Conservation (phyloP, 257 asterid genomes). For the Echites panduratus region DNA sequence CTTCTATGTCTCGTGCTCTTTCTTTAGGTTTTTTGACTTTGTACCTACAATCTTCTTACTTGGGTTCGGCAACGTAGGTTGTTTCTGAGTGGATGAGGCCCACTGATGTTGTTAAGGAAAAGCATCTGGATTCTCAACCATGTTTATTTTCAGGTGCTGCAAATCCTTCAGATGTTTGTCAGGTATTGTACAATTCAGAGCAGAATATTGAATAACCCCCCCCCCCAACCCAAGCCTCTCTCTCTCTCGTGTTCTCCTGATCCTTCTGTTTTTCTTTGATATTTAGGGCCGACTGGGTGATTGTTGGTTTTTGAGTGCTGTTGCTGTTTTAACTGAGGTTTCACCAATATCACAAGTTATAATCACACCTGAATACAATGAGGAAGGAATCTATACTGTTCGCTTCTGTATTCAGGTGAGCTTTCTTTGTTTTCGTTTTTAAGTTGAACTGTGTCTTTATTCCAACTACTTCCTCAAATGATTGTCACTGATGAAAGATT, state of each 20-base stretch:
- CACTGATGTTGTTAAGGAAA: constrained; percentile 68
- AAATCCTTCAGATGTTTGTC: constrained; percentile 98
- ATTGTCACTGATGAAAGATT: too few relatives aligned
- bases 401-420: constrained; percentile 97
- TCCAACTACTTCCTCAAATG: neutral
- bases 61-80: constrained; percentile 43
- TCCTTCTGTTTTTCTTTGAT: neutral
- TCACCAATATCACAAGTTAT: constrained; percentile 91
- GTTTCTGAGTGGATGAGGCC: constrained; percentile 97
- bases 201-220: neutral
- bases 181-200: constrained; percentile 46
- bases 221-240: neutral
- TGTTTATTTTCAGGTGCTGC: constrained; percentile 83
- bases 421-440: neutral
- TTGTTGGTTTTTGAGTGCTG: constrained; percentile 99
- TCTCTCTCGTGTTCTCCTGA: neutral
- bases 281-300: constrained; percentile 92
- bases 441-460: neutral
- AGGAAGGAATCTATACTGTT: constrained; percentile 92
- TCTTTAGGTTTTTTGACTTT: neutral
- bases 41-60: constrained; percentile 1
- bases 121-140: constrained; percentile 63
- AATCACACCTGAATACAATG: constrained; percentile 86
- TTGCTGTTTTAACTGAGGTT: constrained; percentile 95
- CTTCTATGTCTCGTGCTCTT: neutral